Percentiles rank a stretch among this genome's conserved stretches.
Evolutionary conservation across 2,329 filamentous ascomycete genomes (phyloP).

Genomic region (Rhexocercosporidium sp.): DNA sequence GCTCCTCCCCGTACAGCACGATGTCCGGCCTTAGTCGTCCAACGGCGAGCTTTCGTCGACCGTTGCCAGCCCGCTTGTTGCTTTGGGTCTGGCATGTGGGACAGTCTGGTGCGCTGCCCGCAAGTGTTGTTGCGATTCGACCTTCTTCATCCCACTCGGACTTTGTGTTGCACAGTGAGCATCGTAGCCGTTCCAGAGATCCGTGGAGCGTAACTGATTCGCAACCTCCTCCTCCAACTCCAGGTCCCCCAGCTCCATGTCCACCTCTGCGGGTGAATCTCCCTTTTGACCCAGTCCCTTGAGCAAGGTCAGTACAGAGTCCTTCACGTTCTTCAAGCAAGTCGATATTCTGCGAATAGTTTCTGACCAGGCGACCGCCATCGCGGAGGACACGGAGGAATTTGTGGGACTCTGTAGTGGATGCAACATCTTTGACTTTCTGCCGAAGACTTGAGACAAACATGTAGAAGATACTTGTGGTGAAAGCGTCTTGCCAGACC

Average conservation of each 20-base stretch:
- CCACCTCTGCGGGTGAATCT: constrained; percentile 55
- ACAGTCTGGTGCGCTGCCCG: constrained; percentile 70
- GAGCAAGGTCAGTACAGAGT: constrained; percentile 64
- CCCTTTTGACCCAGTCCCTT: constrained; percentile 65
- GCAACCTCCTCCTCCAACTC: constrained; percentile 33
- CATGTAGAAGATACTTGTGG: constrained; percentile 74
- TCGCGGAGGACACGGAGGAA: constrained; percentile 73
- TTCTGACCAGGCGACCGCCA: constrained; percentile 69
- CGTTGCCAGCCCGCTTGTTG: constrained; percentile 64
- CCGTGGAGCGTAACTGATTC: constrained; percentile 72
- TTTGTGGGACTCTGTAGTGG: constrained; percentile 68
- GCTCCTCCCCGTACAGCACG: constrained; percentile 76
- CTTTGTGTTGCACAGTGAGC: constrained; percentile 63
- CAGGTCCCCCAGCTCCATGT: constrained; percentile 32
- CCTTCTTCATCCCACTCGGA: constrained; percentile 64
- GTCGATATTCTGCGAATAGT: constrained; percentile 80
- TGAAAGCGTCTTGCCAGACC: constrained; percentile 70
- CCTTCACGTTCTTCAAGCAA: constrained; percentile 74
- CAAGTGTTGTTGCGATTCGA: constrained; percentile 51
- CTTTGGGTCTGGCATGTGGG: constrained; percentile 68
- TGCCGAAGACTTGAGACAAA: constrained; percentile 72
- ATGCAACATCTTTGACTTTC: constrained; percentile 62
- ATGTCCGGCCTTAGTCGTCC: constrained; percentile 74
- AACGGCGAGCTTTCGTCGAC: constrained; percentile 70
- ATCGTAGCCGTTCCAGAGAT: constrained; percentile 68